Evolutionary conservation across 441 rosid genomes (phyloP).

Genomic region (Syzygium malaccense): DNA sequence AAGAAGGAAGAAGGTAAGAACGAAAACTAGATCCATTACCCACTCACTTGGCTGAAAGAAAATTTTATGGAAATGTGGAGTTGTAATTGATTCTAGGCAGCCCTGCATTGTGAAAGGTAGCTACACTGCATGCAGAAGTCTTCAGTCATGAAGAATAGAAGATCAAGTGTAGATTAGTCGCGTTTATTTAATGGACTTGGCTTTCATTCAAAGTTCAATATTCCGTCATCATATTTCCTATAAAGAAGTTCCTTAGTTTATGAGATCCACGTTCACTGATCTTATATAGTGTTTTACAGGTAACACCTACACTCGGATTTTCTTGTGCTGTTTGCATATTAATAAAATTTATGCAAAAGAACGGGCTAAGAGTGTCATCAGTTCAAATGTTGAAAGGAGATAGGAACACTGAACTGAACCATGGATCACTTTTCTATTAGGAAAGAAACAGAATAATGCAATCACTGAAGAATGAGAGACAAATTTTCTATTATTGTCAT

Average conservation of each 20-base stretch:
- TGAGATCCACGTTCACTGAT: neutral
- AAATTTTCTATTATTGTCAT: neutral
- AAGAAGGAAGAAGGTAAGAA: neutral
- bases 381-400: neutral
- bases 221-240: neutral
- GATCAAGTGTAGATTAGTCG: neutral
- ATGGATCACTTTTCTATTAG: neutral
- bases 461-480: neutral
- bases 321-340: neutral
- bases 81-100: neutral
- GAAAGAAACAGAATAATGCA: neutral
- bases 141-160: neutral
- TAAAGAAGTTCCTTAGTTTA: neutral
- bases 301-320: neutral
- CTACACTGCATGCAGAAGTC: neutral
- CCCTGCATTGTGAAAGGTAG: neutral
- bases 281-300: neutral
- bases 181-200: neutral
- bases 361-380: neutral
- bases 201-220: neutral
- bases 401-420: neutral
- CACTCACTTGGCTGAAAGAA: neutral
- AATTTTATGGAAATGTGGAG: neutral
- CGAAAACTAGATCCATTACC: neutral
- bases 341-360: neutral